Evolutionary conservation across 257 asterid genomes (phyloP).

Genomic region (Coffea eugenioides): DNA sequence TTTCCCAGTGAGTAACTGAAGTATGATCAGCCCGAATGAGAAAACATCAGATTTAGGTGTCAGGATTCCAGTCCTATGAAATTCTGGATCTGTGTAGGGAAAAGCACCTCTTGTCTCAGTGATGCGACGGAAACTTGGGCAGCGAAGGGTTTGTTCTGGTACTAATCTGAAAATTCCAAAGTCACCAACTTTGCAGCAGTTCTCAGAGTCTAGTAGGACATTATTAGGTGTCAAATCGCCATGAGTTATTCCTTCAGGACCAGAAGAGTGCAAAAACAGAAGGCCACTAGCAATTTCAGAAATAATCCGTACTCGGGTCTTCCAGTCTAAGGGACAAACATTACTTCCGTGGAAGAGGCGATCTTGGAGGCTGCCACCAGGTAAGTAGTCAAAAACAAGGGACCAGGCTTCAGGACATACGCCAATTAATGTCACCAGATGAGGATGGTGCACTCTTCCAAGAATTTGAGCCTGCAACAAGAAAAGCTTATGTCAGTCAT

Average conservation of each 20-base stretch:
- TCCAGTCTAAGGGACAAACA: constrained; percentile 60
- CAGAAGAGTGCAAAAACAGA: constrained; percentile 55
- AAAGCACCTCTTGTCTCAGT: constrained; percentile 41
- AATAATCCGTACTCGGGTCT: constrained; percentile 52
- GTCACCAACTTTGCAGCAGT: constrained; percentile 64
- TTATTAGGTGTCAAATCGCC: constrained; percentile 76
- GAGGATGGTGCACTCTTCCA: constrained; percentile 58
- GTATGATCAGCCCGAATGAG: constrained; percentile 69
- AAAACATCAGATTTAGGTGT: constrained; percentile 67
- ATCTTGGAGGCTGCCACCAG: constrained; percentile 67
- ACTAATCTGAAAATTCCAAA: constrained; percentile 51
- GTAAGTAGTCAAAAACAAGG: constrained; percentile 70
- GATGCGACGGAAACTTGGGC: constrained; percentile 61
- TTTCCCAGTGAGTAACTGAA: constrained; percentile 70
- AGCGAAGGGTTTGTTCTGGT: constrained; percentile 46
- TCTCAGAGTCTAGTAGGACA: constrained; percentile 54
- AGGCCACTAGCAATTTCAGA: constrained; percentile 67
- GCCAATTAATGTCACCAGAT: constrained; percentile 62
- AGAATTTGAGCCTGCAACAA: constrained; percentile 57
- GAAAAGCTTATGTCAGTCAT: constrained; percentile 12
- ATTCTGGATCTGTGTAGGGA: constrained; percentile 72
- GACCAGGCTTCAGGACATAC: constrained; percentile 61
- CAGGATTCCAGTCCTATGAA: constrained; percentile 46
- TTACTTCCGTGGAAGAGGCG: constrained; percentile 39
- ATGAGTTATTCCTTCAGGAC: constrained; percentile 47